These are phyloP conservation scores for Gentiana straminea DNA, from an alignment of 257 asterid species.

Conservation along the genomic window DNA sequence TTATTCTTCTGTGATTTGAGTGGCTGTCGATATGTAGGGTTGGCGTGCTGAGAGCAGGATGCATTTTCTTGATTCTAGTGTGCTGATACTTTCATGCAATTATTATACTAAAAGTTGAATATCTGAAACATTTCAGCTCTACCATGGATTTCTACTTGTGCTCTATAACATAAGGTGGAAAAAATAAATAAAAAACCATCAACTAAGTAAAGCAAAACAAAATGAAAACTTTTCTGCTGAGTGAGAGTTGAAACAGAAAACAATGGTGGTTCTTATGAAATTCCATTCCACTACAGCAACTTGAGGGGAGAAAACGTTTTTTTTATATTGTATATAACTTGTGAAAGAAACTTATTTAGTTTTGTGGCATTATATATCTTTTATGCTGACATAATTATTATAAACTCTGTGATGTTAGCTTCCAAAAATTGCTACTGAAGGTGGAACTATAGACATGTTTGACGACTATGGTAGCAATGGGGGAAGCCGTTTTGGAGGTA, in stretches of 20 bases:
- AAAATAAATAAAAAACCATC: too few species aligned
- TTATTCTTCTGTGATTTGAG: too few species aligned
- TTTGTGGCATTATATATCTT: constrained; percentile 46
- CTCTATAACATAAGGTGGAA: too few species aligned
- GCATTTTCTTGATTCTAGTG: too few species aligned
- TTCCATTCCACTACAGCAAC: constrained; percentile 25
- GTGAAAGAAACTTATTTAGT: constrained; percentile 41
- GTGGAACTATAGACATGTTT: constrained; percentile 38
- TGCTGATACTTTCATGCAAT: too few species aligned
- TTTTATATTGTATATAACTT: constrained; percentile 2
- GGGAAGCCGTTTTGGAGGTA: constrained; percentile 28
- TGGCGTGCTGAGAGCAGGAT: too few species aligned
- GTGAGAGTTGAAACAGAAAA: constrained; percentile 43
- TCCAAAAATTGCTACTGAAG: constrained; percentile 54
- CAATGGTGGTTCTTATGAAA: too few species aligned
- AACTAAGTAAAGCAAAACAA: too few species aligned
- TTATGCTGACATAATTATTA: background rate
- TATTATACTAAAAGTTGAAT: too few species aligned
- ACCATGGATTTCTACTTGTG: too few species aligned
- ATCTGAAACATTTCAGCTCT: too few species aligned
- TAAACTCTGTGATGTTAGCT: constrained; percentile 13
- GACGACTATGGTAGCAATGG: constrained; percentile 49
- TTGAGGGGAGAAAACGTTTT: constrained; percentile 32
- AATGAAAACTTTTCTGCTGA: constrained; percentile 58
- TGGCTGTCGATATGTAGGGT: too few species aligned